Evolutionary conservation across 2,329 filamentous ascomycete species (phyloP).

Genomic region (Pseudocercospora musae): DNA sequence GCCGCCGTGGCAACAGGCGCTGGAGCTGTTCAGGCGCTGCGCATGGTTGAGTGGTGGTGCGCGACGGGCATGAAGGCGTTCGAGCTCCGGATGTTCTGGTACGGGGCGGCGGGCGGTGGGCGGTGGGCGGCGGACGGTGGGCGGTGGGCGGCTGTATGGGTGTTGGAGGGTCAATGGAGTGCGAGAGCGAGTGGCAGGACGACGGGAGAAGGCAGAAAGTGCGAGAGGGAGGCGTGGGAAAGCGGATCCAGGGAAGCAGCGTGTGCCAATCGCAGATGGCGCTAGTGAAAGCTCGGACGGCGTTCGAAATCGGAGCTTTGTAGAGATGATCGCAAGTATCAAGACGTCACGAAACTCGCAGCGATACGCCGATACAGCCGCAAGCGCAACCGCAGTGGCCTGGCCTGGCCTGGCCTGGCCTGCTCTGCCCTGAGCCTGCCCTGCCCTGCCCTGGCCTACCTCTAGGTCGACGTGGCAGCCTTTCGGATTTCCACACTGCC

Average conservation of each 20-base stretch:
- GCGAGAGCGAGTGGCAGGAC: background rate
- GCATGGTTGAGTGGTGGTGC: background rate
- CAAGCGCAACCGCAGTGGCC: no score
- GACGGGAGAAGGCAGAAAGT: background rate
- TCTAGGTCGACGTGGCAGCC: no score
- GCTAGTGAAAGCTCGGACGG: background rate
- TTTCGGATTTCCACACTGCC: no score
- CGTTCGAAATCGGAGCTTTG: background rate
- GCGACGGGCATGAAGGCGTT: background rate
- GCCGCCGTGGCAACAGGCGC: constrained; percentile 14
- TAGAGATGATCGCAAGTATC: background rate
- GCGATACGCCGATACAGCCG: background rate
- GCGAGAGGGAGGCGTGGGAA: background rate
- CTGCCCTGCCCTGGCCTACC: no score
- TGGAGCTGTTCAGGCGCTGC: background rate
- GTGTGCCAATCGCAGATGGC: background rate
- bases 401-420: no score
- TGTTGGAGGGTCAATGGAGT: no score
- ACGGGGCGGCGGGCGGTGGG: background rate
- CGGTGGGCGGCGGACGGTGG: no score
- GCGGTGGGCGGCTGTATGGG: no score
- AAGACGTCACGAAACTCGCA: background rate
- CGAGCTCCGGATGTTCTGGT: background rate
- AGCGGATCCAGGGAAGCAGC: background rate
- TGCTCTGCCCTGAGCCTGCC: background rate